Percentiles rank a stretch among this genome's conserved stretches.
These are phyloP conservation scores for Candida boleticola DNA, from an alignment of 805 yeast species.

Conservation along the genomic window DNA sequence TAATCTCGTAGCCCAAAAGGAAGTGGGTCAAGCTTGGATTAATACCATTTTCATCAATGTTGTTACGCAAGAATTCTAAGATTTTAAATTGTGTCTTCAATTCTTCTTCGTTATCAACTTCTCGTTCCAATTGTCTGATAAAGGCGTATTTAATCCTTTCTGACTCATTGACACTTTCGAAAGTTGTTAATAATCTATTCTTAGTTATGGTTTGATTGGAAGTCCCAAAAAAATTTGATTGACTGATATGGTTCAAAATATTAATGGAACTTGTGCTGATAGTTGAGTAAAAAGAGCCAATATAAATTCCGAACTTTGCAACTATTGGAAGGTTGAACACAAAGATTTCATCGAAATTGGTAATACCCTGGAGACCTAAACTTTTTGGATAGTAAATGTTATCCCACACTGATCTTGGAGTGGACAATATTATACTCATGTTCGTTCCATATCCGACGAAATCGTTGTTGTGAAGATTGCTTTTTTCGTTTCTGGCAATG, in stretches of 20 bases:
- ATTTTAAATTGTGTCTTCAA: conserved; percentile 55
- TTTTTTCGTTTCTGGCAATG: conserved; percentile 3
- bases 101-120: conserved; percentile 33
- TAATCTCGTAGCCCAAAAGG: conserved; percentile 66
- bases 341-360: conserved; percentile 69
- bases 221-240: conserved; percentile 44
- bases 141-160: conserved; percentile 69
- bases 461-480: conserved; percentile 5
- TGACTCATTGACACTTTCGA: conserved; percentile 78
- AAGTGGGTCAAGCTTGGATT: conserved; percentile 66
- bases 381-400: conserved; percentile 37
- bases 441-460: conserved; percentile 25
- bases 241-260: conserved; percentile 51
- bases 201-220: conserved; percentile 32
- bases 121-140: conserved; percentile 58
- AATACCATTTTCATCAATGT: conserved; percentile 42
- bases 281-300: conserved; percentile 51
- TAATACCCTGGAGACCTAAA: conserved; percentile 58
- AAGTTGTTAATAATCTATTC: conserved; percentile 65
- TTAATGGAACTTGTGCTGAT: conserved; percentile 55
- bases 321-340: conserved; percentile 68
- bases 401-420: conserved; percentile 23
- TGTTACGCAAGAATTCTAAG: conserved; percentile 53
- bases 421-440: conserved; percentile 24
- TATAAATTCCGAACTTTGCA: conserved; percentile 72